Percentiles rank a stretch among this genome's conserved stretches.
These are phyloP conservation scores for Agaricus subrufescens DNA, from an alignment of 768 basidiomycete species.

Conservation along the genomic window DNA sequence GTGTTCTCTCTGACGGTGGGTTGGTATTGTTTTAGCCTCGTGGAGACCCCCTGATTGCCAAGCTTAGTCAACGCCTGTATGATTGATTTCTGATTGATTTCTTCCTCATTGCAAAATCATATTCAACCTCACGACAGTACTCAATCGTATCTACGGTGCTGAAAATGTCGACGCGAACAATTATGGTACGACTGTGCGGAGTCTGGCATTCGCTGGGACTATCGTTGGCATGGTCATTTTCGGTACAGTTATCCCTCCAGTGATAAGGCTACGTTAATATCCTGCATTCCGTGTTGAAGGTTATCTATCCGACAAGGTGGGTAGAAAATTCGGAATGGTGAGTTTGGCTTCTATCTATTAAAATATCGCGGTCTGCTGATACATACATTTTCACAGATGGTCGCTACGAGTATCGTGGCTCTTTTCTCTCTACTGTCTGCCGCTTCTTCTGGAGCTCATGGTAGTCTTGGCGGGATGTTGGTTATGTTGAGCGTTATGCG, in stretches of 20 bases:
- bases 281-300: conserved; percentile 21
- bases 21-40: conserved; percentile 12
- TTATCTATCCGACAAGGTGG: conserved; percentile 81
- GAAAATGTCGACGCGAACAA: conserved; percentile 44
- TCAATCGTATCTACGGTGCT: conserved; percentile 66
- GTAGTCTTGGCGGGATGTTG: conserved; percentile 64
- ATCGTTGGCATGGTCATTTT: conserved; percentile 83
- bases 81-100: conserved; percentile 23
- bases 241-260: conserved; percentile 29
- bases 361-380: background rate
- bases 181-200: conserved; percentile 60
- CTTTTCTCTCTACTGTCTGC: conserved; percentile 83
- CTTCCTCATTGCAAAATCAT: background rate
- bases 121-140: conserved; percentile 35
- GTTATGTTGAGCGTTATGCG: conserved; percentile 78
- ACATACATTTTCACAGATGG: conserved; percentile 44
- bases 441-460: conserved; percentile 77
- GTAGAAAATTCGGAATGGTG: conserved; percentile 87
- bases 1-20: conserved; percentile 72
- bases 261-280: background rate
- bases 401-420: conserved; percentile 77
- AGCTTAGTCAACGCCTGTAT: conserved; percentile 61
- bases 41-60: background rate
- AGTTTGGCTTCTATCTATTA: conserved; percentile 12
- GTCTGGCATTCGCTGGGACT: conserved; percentile 80